Base-by-base conservation (phyloP, 371 early-diverging fungal genomes). In the Chytridium lagenaria region DNA sequence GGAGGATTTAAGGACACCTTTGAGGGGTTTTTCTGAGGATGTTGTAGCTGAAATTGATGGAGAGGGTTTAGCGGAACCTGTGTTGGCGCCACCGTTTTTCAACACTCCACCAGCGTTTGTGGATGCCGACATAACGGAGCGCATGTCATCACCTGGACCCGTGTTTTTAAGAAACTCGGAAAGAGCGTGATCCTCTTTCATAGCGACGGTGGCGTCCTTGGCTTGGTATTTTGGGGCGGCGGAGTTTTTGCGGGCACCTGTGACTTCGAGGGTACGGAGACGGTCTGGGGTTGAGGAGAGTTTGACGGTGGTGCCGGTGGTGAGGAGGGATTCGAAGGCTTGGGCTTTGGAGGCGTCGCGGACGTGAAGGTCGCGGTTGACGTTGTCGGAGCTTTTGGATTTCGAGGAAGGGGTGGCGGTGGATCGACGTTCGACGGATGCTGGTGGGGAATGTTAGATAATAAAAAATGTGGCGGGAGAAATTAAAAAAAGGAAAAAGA, bases 211-310 rank as follows among this genome's bases (percentile, higher is more conserved):
- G 34, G 63, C 63, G 7, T 55, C 55, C 63, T 63, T 63, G 36
- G 63, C 63, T 2, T 3, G 2, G 63, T 28, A 28, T 28, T 23
- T 10, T 1, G 10, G n/a, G 12, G 57, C 28, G 55, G 55, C 26
- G 26, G 26, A 30, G 50, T 28, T 67, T 28, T 26, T 37, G 30
- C 28, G 67, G 26, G 67, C 67, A 31, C 52, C n/a, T 50, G 3
- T 7, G 16, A 68, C n/a, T 52, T 68, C 68, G 37, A 68, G 39
- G 26, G 68, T 16, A 5, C 57, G 23, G 52, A 68, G 68, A 3
- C 55, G 68, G 52, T 51, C 68, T 5, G 68, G 68, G 22, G 68
- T 68, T 16, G 68, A 51, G 31, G 52, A 51, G 68, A 68, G 68
- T 22, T 52, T 50, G 50, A 68, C 68, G 22, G 68, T 68, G 52